Conservation (phyloP, 2,329 filamentous ascomycete genomes). For the Sporothrix sp. region DNA sequence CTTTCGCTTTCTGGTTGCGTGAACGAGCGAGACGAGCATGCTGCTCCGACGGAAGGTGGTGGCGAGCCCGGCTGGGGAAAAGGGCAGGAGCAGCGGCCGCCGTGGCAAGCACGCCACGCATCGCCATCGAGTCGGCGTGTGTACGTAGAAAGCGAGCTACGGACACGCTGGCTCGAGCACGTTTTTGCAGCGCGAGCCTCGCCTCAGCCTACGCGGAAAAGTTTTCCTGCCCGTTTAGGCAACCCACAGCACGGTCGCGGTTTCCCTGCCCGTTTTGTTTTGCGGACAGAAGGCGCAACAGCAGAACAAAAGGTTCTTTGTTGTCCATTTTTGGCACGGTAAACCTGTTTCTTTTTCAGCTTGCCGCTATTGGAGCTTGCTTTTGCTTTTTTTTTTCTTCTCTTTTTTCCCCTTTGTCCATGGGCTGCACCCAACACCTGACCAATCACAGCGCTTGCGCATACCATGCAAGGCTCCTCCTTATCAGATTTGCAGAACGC, state of each 20-base stretch:
- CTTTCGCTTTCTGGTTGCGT: background rate
- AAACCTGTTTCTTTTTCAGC: background rate
- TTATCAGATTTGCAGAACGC: constrained; percentile 18
- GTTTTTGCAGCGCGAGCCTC: constrained; percentile 1
- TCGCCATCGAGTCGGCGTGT: too few species aligned
- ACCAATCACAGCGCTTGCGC: constrained; percentile 16
- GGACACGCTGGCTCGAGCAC: background rate
- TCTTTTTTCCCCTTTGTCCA: background rate
- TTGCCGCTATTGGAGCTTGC: background rate
- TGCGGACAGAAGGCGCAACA: too few species aligned
- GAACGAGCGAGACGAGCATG: background rate
- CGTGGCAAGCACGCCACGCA: background rate
- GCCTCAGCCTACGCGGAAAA: background rate
- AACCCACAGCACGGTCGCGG: background rate
- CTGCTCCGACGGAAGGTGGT: background rate
- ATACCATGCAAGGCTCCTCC: constrained; percentile 10
- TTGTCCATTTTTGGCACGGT: background rate
- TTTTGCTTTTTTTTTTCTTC: background rate
- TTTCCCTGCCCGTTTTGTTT: too few species aligned
- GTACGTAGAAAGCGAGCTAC: background rate
- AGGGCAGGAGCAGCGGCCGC: background rate
- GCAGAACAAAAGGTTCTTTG: too few species aligned
- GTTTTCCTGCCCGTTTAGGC: background rate
- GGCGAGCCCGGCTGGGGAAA: background rate
- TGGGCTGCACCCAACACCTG: too few species aligned